Evolutionary conservation across 768 basidiomycete species (phyloP).

Genomic region (Naematelia aurantialba): DNA sequence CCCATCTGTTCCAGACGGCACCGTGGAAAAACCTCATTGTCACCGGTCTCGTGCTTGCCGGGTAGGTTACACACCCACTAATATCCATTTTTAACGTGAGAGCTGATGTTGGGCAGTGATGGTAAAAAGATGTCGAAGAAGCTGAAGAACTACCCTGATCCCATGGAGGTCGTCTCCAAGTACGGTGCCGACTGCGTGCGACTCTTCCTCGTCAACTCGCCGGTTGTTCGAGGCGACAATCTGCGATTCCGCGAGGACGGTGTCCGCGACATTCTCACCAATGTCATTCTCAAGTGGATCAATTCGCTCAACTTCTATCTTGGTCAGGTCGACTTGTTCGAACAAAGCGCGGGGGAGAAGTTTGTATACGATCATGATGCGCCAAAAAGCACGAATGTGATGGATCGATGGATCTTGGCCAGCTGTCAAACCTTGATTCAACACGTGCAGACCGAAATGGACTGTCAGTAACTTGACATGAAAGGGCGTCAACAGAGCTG

Average conservation of each 20-base stretch:
- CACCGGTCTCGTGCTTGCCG: slow-evolving; percentile 89
- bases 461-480: slow-evolving; percentile 53
- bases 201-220: slow-evolving; percentile 98
- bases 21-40: slow-evolving; percentile 99
- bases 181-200: slow-evolving; percentile 95
- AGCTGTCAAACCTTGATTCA: slow-evolving; percentile 95
- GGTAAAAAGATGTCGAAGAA: slow-evolving; percentile 99
- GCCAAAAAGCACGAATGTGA: slow-evolving; percentile 79
- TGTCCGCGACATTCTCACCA: slow-evolving; percentile 90
- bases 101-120: slow-evolving; percentile 57
- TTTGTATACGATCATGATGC: slow-evolving; percentile 88
- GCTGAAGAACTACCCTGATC: slow-evolving; percentile 93
- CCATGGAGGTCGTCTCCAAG: slow-evolving; percentile 77
- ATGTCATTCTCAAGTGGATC: slow-evolving; percentile 96
- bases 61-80: slow-evolving; percentile 65
- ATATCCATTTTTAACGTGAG: neutral
- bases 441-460: slow-evolving; percentile 90
- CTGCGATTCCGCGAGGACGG: slow-evolving; percentile 97
- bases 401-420: slow-evolving; percentile 98
- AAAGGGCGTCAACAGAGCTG: neutral
- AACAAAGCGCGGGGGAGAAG: slow-evolving; percentile 69
- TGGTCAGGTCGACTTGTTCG: slow-evolving; percentile 81
- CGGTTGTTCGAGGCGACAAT: slow-evolving; percentile 95
- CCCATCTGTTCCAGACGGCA: slow-evolving; percentile 84
- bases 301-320: slow-evolving; percentile 99